Evolutionary conservation across 257 asterid species (phyloP).

Genomic region (Gentiana macrophylla): DNA sequence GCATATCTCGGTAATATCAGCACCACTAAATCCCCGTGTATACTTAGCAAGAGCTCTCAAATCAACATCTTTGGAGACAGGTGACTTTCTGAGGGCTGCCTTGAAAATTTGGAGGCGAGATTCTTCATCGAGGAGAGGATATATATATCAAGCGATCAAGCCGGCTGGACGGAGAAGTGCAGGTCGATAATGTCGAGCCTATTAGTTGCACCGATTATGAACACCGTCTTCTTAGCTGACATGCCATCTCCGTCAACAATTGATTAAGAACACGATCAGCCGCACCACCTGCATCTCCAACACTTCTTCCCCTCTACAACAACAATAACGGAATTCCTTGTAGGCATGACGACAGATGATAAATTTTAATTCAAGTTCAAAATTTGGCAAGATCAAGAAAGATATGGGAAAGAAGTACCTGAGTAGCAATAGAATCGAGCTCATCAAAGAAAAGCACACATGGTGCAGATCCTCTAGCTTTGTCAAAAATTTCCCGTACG

Average conservation of each 20-base stretch:
- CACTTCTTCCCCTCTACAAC: conserved; percentile 37
- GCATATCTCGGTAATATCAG: conserved; percentile 53
- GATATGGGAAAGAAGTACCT: conserved; percentile 28
- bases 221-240: conserved; percentile 56
- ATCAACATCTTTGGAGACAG: conserved; percentile 37
- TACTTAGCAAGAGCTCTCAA: conserved; percentile 41
- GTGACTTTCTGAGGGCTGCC: conserved; percentile 45
- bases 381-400: conserved; percentile 1
- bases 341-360: background rate
- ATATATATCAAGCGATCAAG: conserved; percentile 49
- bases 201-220: conserved; percentile 64
- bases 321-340: conserved; percentile 2
- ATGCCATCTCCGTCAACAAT: conserved; percentile 54
- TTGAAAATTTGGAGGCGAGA: conserved; percentile 48
- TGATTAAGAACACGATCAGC: conserved; percentile 54
- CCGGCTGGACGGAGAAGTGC: conserved; percentile 59
- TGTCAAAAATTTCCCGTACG: conserved; percentile 79
- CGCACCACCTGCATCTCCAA: conserved; percentile 58
- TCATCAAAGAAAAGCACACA: conserved; percentile 94
- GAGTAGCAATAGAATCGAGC: conserved; percentile 88
- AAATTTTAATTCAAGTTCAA: background rate
- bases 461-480: conserved; percentile 90
- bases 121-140: conserved; percentile 51
- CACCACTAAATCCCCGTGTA: conserved; percentile 60
- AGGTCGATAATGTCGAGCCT: conserved; percentile 54